Percentiles rank a stretch among this genome's conserved stretches.
Conservation (phyloP, 306 rosid genomes). For the Rosa rugosa region DNA sequence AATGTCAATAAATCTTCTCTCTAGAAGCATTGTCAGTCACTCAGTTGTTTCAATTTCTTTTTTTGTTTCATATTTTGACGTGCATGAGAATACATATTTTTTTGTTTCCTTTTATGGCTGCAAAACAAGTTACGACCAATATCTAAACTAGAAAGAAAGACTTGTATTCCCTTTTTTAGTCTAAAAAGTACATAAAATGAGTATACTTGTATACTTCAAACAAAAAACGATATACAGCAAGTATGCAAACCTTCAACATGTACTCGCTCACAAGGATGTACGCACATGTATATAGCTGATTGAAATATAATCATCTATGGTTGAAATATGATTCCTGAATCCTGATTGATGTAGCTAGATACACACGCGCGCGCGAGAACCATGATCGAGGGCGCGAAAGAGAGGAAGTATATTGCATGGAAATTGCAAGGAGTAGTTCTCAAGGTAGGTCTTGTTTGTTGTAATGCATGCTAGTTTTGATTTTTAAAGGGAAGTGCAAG, state of each 20-base stretch:
- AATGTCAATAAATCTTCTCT: background rate
- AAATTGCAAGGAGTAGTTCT: background rate
- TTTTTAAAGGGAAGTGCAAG: no score
- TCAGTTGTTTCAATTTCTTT: background rate
- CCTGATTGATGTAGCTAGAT: background rate
- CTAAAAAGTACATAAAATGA: no score
- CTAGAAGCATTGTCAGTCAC: no score
- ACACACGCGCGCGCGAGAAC: background rate
- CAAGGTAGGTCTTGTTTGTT: background rate
- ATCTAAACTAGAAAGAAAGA: no score
- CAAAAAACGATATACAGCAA: background rate
- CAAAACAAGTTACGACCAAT: background rate
- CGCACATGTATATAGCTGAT: background rate
- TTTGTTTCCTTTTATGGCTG: background rate
- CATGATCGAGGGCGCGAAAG: background rate
- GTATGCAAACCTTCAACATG: background rate
- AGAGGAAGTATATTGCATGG: background rate
- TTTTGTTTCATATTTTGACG: background rate
- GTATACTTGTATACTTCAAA: no score
- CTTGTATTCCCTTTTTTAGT: no score
- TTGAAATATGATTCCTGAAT: no score
- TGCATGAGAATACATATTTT: background rate
- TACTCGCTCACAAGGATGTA: background rate
- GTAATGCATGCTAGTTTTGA: background rate
- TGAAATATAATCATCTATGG: background rate